phyloP scores from a whole-genome alignment of 805 yeast genomes.

The Barnettozyma pratensis region DNA sequence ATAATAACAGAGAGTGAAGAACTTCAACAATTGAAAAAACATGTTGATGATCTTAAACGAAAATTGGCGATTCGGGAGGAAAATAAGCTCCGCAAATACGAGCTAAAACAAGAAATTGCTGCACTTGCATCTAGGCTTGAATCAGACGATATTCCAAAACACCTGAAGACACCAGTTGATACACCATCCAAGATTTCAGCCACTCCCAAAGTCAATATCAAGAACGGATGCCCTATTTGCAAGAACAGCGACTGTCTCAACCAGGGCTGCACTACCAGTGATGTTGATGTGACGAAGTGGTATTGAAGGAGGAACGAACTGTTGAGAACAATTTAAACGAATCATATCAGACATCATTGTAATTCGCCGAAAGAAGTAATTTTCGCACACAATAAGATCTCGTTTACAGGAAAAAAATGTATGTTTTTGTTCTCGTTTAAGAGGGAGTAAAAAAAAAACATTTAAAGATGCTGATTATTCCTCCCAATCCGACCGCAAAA shows the following conservation, averaged over 20 bases:
- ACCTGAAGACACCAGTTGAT: slow-evolving; percentile 4
- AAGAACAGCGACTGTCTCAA: background rate
- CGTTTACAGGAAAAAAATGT: no score
- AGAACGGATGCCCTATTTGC: slow-evolving; percentile 2
- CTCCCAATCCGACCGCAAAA: background rate
- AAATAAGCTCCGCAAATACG: slow-evolving; percentile 30
- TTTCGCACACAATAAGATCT: no score
- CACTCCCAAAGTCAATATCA: background rate
- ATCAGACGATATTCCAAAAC: slow-evolving; percentile 3
- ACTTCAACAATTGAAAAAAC: slow-evolving; percentile 28
- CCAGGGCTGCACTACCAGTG: background rate
- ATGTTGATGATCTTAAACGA: slow-evolving; percentile 28
- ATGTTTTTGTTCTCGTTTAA: no score
- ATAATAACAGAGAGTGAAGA: slow-evolving; percentile 31
- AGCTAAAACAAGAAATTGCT: slow-evolving; percentile 19
- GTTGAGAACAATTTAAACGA: no score
- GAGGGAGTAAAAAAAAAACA: no score
- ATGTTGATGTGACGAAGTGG: slow-evolving; percentile 1
- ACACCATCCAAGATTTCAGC: background rate
- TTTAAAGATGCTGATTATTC: background rate
- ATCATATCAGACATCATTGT: no score
- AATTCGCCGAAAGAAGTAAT: no score
- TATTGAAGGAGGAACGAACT: background rate
- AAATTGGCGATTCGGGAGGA: slow-evolving; percentile 30
- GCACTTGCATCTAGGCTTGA: slow-evolving; percentile 1